Base-by-base conservation (phyloP, 208 protist genomes). In the Phytomonas sp. region DNA sequence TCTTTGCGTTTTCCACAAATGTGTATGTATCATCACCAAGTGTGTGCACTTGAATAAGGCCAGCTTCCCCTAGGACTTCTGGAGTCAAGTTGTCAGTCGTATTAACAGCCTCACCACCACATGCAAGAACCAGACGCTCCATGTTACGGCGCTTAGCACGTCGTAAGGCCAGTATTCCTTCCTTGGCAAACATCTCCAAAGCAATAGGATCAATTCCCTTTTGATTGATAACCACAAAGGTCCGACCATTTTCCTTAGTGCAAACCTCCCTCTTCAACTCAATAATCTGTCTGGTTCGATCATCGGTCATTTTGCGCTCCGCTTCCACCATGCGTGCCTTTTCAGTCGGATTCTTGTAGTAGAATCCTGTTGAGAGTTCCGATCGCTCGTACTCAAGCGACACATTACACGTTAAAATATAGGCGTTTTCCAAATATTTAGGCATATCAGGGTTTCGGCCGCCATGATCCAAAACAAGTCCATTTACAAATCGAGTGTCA, bases 11-110 rank as follows among this genome's bases (percentile, higher is more conserved):
- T 82, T 99, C 99, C 17, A 99, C 94, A 88, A 99, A 99, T 4
- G 99, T 99, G 85, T 98, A 99, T 80, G 99, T 99, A 62, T 99
- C 98, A 70, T 99, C 99, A 43, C 99, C 98, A 2, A 99, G 79
- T 13, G 88, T 94, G 68, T 99, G 94, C 79, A 99, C 98, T 75
- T 99, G 99, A 26, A 99, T 96, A 20, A 93, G 74, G 13, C 97
- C 99, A 29, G 98, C 98, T 62, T 94, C 96, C 65, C 99, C 99
- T 8, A 99, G 91, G 60, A 91, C 77, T 6, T 95, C 91, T 51
- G 82, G 74, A 20, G 84, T 93, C 9, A 99, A 78, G 71, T 99
- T 98, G 51, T 99, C 99, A 15, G 99, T 82, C 8, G 94, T 89
- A 90, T 99, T 99, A 20, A 99, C 91, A 13, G 98, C 96, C 60